Evolutionary conservation across 2,329 filamentous ascomycete species (phyloP), one percentile per base, ranked within the genome.

Genomic region (Fusarium sp.): DNA sequence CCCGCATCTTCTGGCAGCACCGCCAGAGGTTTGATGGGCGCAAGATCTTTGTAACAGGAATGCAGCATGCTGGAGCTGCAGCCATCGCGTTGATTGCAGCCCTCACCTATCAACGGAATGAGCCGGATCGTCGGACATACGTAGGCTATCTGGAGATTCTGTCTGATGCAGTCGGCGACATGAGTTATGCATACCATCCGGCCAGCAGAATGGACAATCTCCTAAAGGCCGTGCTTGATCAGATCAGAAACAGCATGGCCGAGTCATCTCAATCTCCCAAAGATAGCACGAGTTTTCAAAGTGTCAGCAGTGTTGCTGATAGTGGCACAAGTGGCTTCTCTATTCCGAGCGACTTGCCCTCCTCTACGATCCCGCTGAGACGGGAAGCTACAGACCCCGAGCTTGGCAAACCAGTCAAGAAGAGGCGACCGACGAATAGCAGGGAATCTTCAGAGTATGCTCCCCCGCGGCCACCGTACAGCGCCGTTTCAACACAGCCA

Each of bases 1-100:
- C 87, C 0, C 82, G 85, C 24, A 88, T 89, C 66, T 88, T 88
- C 74, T 87, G 85, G 86, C 87, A 88, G 67, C 87, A 89, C 71
- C 83, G 87, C 0, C 86, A 87, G 75, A 82, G 85, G 4, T 88
- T 88, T 61, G 84, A 87, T 62, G 85, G 85, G 2, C 84, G 83
- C 64, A 87, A 86, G 65, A 87, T 88, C 22, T 86, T 85, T 27
- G 80, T 87, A 29, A 85, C 85, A 1, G 86, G 85, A 2, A 82
- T 89, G 56, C 87, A 89, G 71, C 88, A 90, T 78, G 84, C 86
- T 31, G 87, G 87, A 4, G 88, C 87, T 3, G 87, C 88, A 11
- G 87, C 87, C 5, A 87, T 87, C 2, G 87, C 88, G 0, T 80
- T 90, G 42, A 85, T 89, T 40, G 87, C 87, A 4, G 87, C 86